A percentile compares a stretch with the other conserved stretches of the same genome.
phyloP scores from a whole-genome alignment of 345 rosid genomes.

The Linum usitatissimum region DNA sequence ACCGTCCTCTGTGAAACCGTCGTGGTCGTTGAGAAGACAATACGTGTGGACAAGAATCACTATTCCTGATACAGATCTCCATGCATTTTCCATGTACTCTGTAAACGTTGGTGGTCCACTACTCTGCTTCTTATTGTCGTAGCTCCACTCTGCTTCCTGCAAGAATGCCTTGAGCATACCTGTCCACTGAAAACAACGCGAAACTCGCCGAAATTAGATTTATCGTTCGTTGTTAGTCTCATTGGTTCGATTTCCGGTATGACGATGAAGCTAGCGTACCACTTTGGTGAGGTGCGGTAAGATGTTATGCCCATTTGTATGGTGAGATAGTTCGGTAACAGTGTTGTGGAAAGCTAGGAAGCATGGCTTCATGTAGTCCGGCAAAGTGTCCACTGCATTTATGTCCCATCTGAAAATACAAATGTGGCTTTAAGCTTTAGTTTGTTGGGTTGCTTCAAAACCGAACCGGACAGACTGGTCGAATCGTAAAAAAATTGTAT shows the following conservation, averaged over 20 bases:
- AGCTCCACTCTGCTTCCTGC: conserved; percentile 21
- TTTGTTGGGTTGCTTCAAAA: too few relatives aligned
- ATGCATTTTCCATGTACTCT: conserved; percentile 20
- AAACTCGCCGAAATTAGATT: not conserved
- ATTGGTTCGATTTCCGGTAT: too few relatives aligned
- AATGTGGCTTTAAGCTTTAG: too few relatives aligned
- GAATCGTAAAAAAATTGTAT: too few relatives aligned
- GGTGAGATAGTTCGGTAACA: conserved; percentile 33
- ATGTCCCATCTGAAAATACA: conserved; percentile 34
- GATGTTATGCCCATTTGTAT: conserved; percentile 18
- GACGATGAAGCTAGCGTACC: conserved; percentile 3
- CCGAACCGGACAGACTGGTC: too few relatives aligned
- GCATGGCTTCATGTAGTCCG: conserved; percentile 32
- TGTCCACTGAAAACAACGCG: conserved; percentile 14
- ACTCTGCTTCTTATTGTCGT: not conserved
- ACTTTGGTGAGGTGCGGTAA: conserved; percentile 22
- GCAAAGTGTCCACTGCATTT: conserved; percentile 21
- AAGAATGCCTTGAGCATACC: conserved; percentile 13
- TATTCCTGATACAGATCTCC: conserved; percentile 14
- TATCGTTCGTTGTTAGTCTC: not conserved
- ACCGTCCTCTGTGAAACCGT: not conserved
- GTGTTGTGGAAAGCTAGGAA: conserved; percentile 31
- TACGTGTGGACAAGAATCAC: conserved; percentile 2
- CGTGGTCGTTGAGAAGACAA: not conserved
- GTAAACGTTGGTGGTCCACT: not conserved